phyloP scores from a whole-genome alignment of 805 yeast species.

The Sporopachydermia quercuum region DNA sequence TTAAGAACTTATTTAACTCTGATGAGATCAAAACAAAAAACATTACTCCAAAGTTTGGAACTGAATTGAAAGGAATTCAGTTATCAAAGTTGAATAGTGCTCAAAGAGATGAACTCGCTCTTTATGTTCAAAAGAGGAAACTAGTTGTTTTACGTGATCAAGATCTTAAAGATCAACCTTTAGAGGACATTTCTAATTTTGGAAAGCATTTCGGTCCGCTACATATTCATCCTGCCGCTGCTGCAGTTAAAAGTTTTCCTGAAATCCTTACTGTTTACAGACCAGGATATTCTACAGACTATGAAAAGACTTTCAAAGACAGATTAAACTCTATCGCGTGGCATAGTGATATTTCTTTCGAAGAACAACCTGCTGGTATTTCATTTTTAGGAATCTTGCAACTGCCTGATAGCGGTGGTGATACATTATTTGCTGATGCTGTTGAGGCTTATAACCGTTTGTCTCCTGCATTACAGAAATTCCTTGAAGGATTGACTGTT shows the following conservation, averaged over 20 bases:
- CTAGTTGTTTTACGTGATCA: conserved; percentile 32
- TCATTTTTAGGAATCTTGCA: conserved; percentile 35
- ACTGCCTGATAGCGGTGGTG: conserved; percentile 47
- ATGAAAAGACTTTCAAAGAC: conserved; percentile 24
- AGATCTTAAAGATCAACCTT: conserved; percentile 25
- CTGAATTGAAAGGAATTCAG: conserved; percentile 26
- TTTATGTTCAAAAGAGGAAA: conserved; percentile 32
- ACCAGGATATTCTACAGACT: too few relatives aligned
- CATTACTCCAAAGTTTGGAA: conserved; percentile 31
- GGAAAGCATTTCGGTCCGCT: conserved; percentile 30
- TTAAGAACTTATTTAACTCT: conserved; percentile 5
- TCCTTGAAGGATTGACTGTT: conserved; percentile 41
- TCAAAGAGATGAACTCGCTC: conserved; percentile 34
- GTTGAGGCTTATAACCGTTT: conserved; percentile 50
- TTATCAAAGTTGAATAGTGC: conserved; percentile 24
- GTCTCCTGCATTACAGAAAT: conserved; percentile 40
- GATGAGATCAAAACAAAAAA: conserved; percentile 7
- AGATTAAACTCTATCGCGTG: conserved; percentile 38
- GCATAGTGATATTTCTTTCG: conserved; percentile 71
- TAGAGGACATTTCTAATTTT: conserved; percentile 25
- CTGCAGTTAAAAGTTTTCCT: conserved; percentile 20
- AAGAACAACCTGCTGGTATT: conserved; percentile 49
- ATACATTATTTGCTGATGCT: conserved; percentile 46
- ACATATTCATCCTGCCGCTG: conserved; percentile 33
- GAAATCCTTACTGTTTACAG: conserved; percentile 25